Conservation (phyloP, 495 filamentous ascomycete species). For the Penicillium angulare region DNA sequence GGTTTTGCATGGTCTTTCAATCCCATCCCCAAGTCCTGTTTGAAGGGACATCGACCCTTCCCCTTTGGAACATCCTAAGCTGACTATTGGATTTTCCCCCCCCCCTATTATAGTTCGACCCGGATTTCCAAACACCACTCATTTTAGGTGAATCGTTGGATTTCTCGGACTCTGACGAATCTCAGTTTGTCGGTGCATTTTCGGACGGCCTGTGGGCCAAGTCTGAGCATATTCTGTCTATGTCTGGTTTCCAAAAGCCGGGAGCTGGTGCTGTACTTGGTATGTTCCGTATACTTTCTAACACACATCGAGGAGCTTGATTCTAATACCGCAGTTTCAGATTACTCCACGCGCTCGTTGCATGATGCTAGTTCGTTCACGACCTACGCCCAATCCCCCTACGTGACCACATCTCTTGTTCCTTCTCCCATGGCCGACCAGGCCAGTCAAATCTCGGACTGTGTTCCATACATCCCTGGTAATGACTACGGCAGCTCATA, state of each 20-base stretch:
- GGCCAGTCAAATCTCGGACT: constrained; percentile 45
- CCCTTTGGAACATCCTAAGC: constrained; percentile 12
- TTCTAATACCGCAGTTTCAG: constrained; percentile 15
- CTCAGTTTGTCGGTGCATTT: constrained; percentile 44
- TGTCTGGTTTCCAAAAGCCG: constrained; percentile 52
- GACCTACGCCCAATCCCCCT: constrained; percentile 42
- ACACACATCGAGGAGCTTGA: neutral
- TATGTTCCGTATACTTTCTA: constrained; percentile 22
- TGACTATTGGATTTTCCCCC: constrained; percentile 21
- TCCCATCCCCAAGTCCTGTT: constrained; percentile 18
- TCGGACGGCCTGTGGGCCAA: constrained; percentile 53
- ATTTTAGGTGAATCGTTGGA: constrained; percentile 55
- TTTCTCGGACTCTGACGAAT: constrained; percentile 51
- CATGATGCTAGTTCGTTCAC: constrained; percentile 47
- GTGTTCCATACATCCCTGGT: constrained; percentile 44
- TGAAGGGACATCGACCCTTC: constrained; percentile 10
- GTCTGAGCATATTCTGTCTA: constrained; percentile 53
- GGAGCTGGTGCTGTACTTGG: constrained; percentile 40
- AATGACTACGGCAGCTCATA: constrained; percentile 45
- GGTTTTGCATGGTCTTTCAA: constrained; percentile 17
- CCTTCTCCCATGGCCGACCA: constrained; percentile 48
- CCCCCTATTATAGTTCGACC: constrained; percentile 33
- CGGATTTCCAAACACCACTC: constrained; percentile 51
- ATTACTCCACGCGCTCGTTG: constrained; percentile 45
- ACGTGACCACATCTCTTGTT: constrained; percentile 44